Percentiles rank a stretch among this genome's conserved stretches.
Conservation (phyloP, 2,329 filamentous ascomycete genomes). For the Fonsecaea pugnacius region DNA sequence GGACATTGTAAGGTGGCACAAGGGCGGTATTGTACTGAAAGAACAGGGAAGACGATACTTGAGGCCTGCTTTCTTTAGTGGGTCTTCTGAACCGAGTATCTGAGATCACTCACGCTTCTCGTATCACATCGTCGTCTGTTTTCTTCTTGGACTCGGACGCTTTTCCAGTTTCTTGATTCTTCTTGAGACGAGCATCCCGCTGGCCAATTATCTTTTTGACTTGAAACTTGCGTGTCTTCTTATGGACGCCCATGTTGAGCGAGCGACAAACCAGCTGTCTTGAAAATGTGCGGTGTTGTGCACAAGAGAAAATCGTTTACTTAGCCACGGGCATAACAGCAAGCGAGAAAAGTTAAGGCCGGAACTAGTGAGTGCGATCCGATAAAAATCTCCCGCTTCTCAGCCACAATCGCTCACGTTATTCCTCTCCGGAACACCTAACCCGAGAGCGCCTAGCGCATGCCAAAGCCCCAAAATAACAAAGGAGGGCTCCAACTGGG, state of each 20-base stretch:
- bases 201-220: slow-evolving; percentile 84
- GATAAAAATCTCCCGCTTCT: slow-evolving; percentile 1
- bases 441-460: slow-evolving; percentile 8
- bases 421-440: not conserved
- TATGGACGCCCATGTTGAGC: slow-evolving; percentile 77
- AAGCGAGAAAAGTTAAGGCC: slow-evolving; percentile 19
- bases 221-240: slow-evolving; percentile 86
- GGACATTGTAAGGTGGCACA: slow-evolving; percentile 77
- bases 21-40: slow-evolving; percentile 87
- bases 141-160: slow-evolving; percentile 60
- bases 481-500: not conserved
- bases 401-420: slow-evolving; percentile 16
- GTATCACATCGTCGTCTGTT: slow-evolving; percentile 67
- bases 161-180: slow-evolving; percentile 73
- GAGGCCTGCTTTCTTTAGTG: slow-evolving; percentile 56
- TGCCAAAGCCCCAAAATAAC: slow-evolving; percentile 22
- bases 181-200: slow-evolving; percentile 78
- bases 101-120: slow-evolving; percentile 64
- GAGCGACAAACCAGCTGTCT: not conserved
- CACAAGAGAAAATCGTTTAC: slow-evolving; percentile 23
- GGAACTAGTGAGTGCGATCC: slow-evolving; percentile 22
- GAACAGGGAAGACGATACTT: slow-evolving; percentile 82
- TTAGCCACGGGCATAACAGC: slow-evolving; percentile 19
- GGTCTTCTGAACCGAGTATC: not conserved
- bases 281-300: not conserved